Evolutionary conservation across 148 eudicot species (phyloP), one percentile per base, ranked within the genome.

Genomic region (Chenopodium berlandieri): DNA sequence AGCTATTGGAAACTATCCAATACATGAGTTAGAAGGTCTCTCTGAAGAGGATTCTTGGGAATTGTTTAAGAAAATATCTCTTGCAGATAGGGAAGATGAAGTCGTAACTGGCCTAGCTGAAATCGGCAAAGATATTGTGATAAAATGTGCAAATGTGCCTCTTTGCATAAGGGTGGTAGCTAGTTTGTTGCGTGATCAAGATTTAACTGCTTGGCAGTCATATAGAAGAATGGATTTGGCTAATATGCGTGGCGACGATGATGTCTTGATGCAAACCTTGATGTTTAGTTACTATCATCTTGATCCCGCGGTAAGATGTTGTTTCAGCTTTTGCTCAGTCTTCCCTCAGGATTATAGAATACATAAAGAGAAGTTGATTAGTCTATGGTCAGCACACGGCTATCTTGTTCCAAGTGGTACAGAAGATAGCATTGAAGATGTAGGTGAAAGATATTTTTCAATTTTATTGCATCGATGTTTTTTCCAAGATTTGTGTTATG

Each of bases 211-310:
- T 4, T 85, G 87, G 87, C 6, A 47, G 58, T 46, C 79, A 9
- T 82, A 79, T 23, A 63, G 71, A 72, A 34, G 62, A 23, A 71
- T 31, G 7, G 82, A 69, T 12, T 47, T 82, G 25, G 17, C 80
- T 10, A 16, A 20, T 4, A 70, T 82, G 10, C 17, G 10, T 19
- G 20, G 40, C 32, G n/a, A 14, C 34, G 76, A 52, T 16, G 52
- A 74, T 58, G 20, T 17, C 5, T 40, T 78, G 13, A 56, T 79
- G 30, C 75, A 52, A 1, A 76, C 79, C 17, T 47, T 86, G 34
- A 82, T 70, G 60, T 34, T 83, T 32, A 84, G 89, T 34, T 89
- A 85, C 56, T 73, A 85, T 75, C 78, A 82, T 34, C 79, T 89
- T 34, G 62, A 76, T 4, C n/a, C 74, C 7, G 9, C 60, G 12